Conservation (phyloP, 306 rosid species). For the Cicer cuneatum region DNA sequence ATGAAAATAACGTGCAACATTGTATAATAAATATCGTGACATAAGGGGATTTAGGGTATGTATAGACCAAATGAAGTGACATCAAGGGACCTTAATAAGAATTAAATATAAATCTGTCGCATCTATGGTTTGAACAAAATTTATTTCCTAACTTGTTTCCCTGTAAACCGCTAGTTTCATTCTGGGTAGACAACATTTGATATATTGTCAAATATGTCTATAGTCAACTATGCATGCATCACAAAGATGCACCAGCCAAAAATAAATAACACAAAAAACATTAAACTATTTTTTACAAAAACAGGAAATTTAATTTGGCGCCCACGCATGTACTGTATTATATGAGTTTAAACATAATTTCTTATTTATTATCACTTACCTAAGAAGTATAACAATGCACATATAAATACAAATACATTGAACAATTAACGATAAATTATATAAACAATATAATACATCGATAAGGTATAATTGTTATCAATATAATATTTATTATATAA, state of each 20-base stretch:
- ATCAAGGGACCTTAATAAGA: conserved; percentile 27
- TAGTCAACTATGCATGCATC: conserved; percentile 40
- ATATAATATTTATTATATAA: no score
- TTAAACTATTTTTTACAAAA: neutral
- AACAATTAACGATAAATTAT: no score
- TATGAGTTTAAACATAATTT: no score
- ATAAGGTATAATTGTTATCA: no score
- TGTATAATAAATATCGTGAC: conserved; percentile 3
- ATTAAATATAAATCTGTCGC: conserved; percentile 37
- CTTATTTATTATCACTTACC: no score
- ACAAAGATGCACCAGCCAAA: neutral
- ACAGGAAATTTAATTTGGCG: no score
- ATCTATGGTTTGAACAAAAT: conserved; percentile 19
- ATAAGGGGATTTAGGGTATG: no score
- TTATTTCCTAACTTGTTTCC: conserved; percentile 38
- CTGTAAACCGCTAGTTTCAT: conserved; percentile 33
- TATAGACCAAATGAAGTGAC: conserved; percentile 40
- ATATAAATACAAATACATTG: no score
- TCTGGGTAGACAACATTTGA: conserved; percentile 40
- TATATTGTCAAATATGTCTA: conserved; percentile 25
- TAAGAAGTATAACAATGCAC: no score
- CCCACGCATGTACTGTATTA: no score
- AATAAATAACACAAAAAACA: neutral
- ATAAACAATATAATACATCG: no score
- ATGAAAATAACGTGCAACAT: conserved; percentile 27